A percentile compares a stretch with the other conserved stretches of the same genome.
Conservation (phyloP, 352 stramenopile genomes). For the Phytophthora pluvialis region DNA sequence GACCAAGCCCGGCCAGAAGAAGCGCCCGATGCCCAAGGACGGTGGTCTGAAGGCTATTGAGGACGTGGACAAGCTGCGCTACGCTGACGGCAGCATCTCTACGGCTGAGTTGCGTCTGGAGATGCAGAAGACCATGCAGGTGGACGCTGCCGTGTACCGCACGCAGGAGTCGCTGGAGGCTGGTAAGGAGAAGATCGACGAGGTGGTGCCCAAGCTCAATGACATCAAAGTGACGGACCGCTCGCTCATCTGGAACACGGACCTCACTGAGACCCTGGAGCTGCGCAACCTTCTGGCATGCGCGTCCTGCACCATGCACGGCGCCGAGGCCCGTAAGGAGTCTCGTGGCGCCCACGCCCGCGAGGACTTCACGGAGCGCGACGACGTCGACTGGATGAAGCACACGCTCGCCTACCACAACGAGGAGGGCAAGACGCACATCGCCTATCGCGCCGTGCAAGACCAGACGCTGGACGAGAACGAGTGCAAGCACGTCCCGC, state of each 20-base stretch:
- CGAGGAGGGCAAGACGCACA: constrained; percentile 88
- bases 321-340: constrained; percentile 95
- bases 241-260: constrained; percentile 97
- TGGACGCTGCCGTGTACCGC: constrained; percentile 61
- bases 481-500: constrained; percentile 93
- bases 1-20: constrained; percentile 89
- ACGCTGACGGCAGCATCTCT: constrained; percentile 77
- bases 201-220: constrained; percentile 91
- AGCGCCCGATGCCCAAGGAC: constrained; percentile 81
- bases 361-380: constrained; percentile 94
- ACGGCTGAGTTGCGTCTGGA: constrained; percentile 87
- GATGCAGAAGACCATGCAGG: constrained; percentile 71
- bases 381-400: constrained; percentile 98
- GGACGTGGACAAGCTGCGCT: constrained; percentile 92
- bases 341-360: constrained; percentile 95
- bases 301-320: constrained; percentile 95
- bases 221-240: constrained; percentile 95
- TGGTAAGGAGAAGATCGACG: constrained; percentile 88
- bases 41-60: constrained; percentile 87
- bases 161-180: constrained; percentile 76
- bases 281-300: constrained; percentile 94
- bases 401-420: constrained; percentile 96
- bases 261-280: constrained; percentile 97
- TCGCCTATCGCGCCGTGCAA: constrained; percentile 94
- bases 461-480: constrained; percentile 96